Evolutionary conservation across 768 basidiomycete genomes (phyloP).

Genomic region (Gelatoporia subvermispora): DNA sequence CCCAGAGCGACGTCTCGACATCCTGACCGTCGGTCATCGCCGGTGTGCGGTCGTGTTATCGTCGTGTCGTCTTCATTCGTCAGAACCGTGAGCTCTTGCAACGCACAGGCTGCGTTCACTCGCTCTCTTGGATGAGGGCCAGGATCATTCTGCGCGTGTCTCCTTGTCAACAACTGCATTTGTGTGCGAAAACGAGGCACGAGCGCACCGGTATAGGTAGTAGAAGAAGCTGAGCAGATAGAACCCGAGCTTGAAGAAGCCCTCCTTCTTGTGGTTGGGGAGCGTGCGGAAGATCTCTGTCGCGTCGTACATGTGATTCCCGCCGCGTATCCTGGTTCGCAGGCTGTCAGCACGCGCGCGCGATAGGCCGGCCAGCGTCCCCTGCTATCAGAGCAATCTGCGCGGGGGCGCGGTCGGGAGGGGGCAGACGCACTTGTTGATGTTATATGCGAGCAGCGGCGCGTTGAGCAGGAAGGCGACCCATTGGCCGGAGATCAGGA

Average conservation of each 20-base stretch:
- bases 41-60: too few species aligned
- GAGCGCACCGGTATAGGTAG: conserved; percentile 77
- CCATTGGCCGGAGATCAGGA: conserved; percentile 97
- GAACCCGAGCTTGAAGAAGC: conserved; percentile 91
- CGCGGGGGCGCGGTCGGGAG: not conserved
- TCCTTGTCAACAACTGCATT: too few species aligned
- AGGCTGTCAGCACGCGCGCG: not conserved
- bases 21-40: too few species aligned
- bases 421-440: conserved; percentile 74
- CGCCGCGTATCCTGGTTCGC: conserved; percentile 72
- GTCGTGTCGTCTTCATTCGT: too few species aligned
- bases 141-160: conserved; percentile 45
- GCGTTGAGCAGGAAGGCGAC: conserved; percentile 85
- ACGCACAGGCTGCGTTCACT: conserved; percentile 16
- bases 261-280: conserved; percentile 91
- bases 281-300: conserved; percentile 98
- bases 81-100: too few species aligned
- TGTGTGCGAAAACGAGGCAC: not conserved
- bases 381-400: too few species aligned
- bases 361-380: not conserved
- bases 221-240: conserved; percentile 91
- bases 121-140: conserved; percentile 44
- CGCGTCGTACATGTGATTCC: conserved; percentile 98
- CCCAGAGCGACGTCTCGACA: too few species aligned
- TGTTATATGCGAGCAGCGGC: conserved; percentile 85